Base-by-base conservation (phyloP, 73 alveolate genomes). In the Urostyla sp. region DNA sequence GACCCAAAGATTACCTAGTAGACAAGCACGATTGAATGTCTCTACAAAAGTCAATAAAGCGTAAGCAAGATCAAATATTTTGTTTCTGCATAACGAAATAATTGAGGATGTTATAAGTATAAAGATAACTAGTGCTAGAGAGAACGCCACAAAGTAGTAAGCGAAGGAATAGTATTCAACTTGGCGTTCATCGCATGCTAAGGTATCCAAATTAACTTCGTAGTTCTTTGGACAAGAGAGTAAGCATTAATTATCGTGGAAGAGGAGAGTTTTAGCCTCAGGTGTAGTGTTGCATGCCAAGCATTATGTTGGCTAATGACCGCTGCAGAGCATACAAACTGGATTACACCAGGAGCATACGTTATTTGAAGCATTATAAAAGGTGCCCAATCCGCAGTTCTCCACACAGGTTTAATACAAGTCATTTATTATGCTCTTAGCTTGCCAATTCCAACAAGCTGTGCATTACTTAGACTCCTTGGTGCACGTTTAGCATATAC, bases 1-100 rank as follows among this genome's bases (percentile, higher is more conserved):
- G 23, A 78, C 79, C 88, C 87, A 84, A 37, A 84, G 54, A 37
- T 84, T 84, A 16, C 88, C 92, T 0, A 84, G 78, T 30, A 84
- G 63, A 69, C 57, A 84, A 0, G 75, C 44, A 21, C 92, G 49
- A 60, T 84, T 81, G 0, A 84, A 26, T 10, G 73, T 46, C 51
- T 84, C 92, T 11, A 84, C 53, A 11, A 60, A 40, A 16, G 74
- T 45, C 2, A 69, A 44, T 20, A 55, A 38, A 18, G 92, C 92
- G 53, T 74, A 84, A 10, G 67, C 53, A 28, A 73, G 45, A 18
- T 84, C 92, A 24, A 50, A 15, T 13, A 53, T 84, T 44, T 75
- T 74, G 57, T 59, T 31, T 16, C 46, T 59, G 21, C 46, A 38
- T 30, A 36, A 35, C n/a, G 85, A 48, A 26, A 40, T 44, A 45